A percentile compares a stretch with the other conserved stretches of the same genome.
These are phyloP conservation scores for Penicillium macrosclerotiorum DNA, from an alignment of 495 filamentous ascomycete species.

Conservation along the genomic window DNA sequence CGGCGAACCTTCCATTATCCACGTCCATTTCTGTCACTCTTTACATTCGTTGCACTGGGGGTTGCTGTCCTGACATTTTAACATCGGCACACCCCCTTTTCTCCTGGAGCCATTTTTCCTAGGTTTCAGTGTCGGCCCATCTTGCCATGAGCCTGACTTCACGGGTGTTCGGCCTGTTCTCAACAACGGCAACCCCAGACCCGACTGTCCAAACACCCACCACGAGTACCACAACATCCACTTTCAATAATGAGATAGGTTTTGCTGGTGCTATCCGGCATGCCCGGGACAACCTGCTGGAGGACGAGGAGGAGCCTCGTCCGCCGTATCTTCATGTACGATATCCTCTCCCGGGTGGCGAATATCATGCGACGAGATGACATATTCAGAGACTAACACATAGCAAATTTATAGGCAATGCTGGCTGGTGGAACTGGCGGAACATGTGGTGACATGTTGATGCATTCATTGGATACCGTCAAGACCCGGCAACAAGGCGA, in stretches of 20 bases:
- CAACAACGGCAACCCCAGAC: constrained; percentile 35
- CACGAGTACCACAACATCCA: neutral
- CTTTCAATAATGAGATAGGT: constrained; percentile 7
- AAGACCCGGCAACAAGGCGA: constrained; percentile 99
- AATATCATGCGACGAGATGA: neutral
- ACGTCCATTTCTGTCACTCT: constrained; percentile 20
- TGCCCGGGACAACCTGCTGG: constrained; percentile 14
- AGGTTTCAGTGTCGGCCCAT: constrained; percentile 29
- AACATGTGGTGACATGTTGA: constrained; percentile 91
- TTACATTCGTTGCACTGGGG: constrained; percentile 14
- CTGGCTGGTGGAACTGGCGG: constrained; percentile 89
- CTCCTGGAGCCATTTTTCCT: constrained; percentile 31
- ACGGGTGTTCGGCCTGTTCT: constrained; percentile 44
- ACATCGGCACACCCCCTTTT: constrained; percentile 13
- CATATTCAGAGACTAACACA: constrained; percentile 3
- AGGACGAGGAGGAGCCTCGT: constrained; percentile 51
- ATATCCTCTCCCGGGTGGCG: constrained; percentile 4
- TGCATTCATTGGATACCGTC: constrained; percentile 98
- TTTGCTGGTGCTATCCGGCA: constrained; percentile 5
- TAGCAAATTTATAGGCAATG: constrained; percentile 66
- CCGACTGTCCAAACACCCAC: constrained; percentile 7
- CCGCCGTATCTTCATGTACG: constrained; percentile 67
- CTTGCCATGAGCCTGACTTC: constrained; percentile 49
- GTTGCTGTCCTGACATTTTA: constrained; percentile 15
- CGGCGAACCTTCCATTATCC: constrained; percentile 12